Conservation (phyloP, 345 rosid genomes). For the Nephelium lappaceum region DNA sequence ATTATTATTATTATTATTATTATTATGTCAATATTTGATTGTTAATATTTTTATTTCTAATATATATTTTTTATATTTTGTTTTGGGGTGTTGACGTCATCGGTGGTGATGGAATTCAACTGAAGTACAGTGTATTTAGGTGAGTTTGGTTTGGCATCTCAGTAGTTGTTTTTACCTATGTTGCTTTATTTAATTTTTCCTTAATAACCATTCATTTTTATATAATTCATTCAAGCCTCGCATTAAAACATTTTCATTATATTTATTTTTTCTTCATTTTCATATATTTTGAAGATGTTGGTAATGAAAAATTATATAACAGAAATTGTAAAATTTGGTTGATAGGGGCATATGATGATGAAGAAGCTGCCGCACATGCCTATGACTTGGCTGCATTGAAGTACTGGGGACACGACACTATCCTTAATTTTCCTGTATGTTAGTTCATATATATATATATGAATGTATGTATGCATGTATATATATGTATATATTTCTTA, state of each 20-base stretch:
- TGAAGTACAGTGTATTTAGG: slow-evolving; percentile 59
- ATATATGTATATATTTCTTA: too few species aligned
- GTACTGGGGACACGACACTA: slow-evolving; percentile 88
- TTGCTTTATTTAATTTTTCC: background rate
- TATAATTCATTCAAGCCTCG: background rate
- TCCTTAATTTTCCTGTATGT: slow-evolving; percentile 84
- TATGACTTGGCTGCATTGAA: slow-evolving; percentile 96
- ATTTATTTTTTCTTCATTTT: background rate
- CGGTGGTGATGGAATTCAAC: slow-evolving; percentile 26
- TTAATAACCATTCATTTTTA: background rate
- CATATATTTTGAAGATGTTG: background rate
- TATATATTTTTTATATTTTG: background rate
- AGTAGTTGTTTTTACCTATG: background rate
- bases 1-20: too few species aligned
- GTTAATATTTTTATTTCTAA: background rate
- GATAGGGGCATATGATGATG: slow-evolving; percentile 86
- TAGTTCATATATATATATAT: background rate
- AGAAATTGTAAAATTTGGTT: background rate
- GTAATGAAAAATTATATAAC: background rate
- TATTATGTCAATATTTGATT: background rate
- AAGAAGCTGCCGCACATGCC: slow-evolving; percentile 93
- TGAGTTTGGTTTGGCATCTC: slow-evolving; percentile 24
- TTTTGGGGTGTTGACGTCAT: background rate
- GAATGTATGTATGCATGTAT: background rate
- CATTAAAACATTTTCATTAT: background rate